Evolutionary conservation across 148 eudicot genomes (phyloP).

Genomic region (Amaranthus palmeri): DNA sequence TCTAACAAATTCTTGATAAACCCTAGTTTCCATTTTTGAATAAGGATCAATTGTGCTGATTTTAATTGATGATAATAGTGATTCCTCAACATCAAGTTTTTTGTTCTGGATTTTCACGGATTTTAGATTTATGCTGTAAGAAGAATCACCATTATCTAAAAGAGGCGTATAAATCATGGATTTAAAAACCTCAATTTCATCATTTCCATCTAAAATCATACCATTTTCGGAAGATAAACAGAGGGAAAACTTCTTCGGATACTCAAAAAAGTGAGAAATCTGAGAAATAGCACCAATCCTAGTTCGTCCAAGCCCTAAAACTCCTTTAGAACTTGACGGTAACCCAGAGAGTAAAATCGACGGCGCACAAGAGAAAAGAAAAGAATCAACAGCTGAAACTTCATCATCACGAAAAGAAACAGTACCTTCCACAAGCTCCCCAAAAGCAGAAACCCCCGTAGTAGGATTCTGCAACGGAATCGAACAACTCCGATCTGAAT

Average conservation of each 20-base stretch:
- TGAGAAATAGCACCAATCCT: constrained; percentile 42
- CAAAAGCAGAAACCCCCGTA: constrained; percentile 18
- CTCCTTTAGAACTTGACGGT: constrained; percentile 35
- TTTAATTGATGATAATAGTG: constrained; percentile 10
- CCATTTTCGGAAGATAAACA: constrained; percentile 46
- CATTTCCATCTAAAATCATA: constrained; percentile 26
- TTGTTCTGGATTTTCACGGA: constrained; percentile 40
- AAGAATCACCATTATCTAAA: constrained; percentile 16
- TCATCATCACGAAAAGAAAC: constrained; percentile 20
- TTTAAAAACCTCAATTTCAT: constrained; percentile 7
- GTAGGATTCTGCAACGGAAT: constrained; percentile 29
- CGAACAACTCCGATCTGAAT: constrained; percentile 17
- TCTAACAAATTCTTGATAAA: constrained; percentile 25
- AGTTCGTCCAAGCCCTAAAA: constrained; percentile 48
- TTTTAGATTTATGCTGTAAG: constrained; percentile 44
- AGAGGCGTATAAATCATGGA: constrained; percentile 52
- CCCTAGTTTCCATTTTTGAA: constrained; percentile 35
- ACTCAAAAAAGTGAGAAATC: constrained; percentile 25
- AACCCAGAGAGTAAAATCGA: constrained; percentile 34
- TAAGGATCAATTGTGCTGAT: constrained; percentile 42
- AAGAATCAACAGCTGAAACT: constrained; percentile 15
- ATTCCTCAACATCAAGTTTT: constrained; percentile 21
- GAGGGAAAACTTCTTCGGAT: constrained; percentile 38
- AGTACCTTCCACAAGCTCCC: constrained; percentile 38
- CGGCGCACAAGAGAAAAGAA: constrained; percentile 45